These are phyloP conservation scores for Cercospora citrullina DNA, from an alignment of 2,329 filamentous ascomycete genomes.

Conservation along the genomic window DNA sequence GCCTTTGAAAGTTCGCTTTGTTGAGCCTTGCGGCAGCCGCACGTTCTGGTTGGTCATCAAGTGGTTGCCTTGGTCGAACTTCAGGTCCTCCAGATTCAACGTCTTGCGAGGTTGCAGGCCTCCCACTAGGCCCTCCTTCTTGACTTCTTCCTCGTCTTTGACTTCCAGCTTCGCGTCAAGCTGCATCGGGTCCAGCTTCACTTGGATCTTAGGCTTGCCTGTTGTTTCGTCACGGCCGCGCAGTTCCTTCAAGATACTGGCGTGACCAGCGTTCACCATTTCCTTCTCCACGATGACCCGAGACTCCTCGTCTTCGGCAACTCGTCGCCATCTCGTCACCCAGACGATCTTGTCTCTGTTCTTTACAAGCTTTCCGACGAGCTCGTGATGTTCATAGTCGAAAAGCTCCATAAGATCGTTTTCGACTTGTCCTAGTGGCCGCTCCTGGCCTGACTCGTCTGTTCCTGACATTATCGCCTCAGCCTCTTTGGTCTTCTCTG, in stretches of 20 bases:
- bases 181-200: slow-evolving; percentile 83
- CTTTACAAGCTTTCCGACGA: slow-evolving; percentile 85
- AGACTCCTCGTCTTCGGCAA: slow-evolving; percentile 73
- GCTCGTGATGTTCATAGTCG: slow-evolving; percentile 92
- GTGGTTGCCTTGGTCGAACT: slow-evolving; percentile 98
- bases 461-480: slow-evolving; percentile 78
- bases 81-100: slow-evolving; percentile 91
- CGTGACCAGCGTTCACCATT: slow-evolving; percentile 85
- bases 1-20: slow-evolving; percentile 92
- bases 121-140: slow-evolving; percentile 71
- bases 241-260: slow-evolving; percentile 84
- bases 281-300: slow-evolving; percentile 79
- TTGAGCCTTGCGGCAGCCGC: slow-evolving; percentile 87
- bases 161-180: slow-evolving; percentile 56
- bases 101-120: slow-evolving; percentile 82
- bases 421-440: slow-evolving; percentile 86
- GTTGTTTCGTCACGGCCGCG: slow-evolving; percentile 66
- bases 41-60: slow-evolving; percentile 99
- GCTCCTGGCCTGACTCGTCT: slow-evolving; percentile 72
- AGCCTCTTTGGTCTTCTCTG: slow-evolving; percentile 85
- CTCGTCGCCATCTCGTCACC: slow-evolving; percentile 83
- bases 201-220: slow-evolving; percentile 66
- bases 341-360: slow-evolving; percentile 95
- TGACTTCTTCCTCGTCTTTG: slow-evolving; percentile 56
- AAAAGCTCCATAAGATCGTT: slow-evolving; percentile 99